These are phyloP conservation scores for Nicotiana paniculata DNA, from an alignment of 257 asterid species.

Conservation along the genomic window DNA sequence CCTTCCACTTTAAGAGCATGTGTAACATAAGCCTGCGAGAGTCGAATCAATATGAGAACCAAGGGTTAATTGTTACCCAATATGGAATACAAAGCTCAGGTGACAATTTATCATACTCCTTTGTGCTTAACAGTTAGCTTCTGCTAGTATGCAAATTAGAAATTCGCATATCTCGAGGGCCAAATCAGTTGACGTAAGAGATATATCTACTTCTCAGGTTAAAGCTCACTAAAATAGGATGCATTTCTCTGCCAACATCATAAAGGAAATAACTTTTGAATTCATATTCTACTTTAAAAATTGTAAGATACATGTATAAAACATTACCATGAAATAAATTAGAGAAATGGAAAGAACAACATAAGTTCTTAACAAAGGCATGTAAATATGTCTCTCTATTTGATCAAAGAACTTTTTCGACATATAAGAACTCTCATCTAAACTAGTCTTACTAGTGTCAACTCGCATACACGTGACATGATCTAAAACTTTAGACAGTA, in stretches of 20 bases:
- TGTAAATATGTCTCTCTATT: background rate
- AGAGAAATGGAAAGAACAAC: background rate
- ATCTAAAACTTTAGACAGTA: background rate
- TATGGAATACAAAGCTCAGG: background rate
- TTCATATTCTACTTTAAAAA: background rate
- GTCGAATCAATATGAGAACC: background rate
- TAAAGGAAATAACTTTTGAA: background rate
- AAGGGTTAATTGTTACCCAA: background rate
- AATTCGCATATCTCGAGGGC: background rate
- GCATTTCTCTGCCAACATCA: background rate
- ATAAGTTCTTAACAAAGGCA: background rate
- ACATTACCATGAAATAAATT: background rate
- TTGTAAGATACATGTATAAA: background rate
- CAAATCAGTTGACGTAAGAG: background rate
- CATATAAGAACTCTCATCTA: background rate
- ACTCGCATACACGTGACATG: background rate
- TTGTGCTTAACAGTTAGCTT: background rate
- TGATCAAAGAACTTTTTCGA: background rate
- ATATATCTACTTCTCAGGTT: background rate
- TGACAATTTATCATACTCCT: background rate
- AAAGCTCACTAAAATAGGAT: background rate
- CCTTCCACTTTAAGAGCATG: slow-evolving; percentile 93
- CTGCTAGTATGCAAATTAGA: background rate
- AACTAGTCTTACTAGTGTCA: background rate
- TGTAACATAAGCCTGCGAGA: slow-evolving; percentile 76